These are phyloP conservation scores for Cryptosporidium sp. DNA, from an alignment of 169 alveolate genomes.

Conservation along the genomic window DNA sequence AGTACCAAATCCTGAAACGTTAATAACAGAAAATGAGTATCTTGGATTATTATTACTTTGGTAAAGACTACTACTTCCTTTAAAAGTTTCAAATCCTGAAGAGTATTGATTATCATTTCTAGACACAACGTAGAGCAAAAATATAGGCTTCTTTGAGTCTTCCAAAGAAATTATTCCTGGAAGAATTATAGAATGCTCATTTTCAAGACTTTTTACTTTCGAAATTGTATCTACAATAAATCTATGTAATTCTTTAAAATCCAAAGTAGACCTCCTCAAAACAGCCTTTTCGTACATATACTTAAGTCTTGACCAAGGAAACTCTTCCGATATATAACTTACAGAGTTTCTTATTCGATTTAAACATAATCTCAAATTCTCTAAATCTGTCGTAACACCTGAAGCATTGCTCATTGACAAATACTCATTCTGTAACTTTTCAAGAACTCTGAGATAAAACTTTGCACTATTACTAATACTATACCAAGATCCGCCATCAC, in stretches of 20 bases:
- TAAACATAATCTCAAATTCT: conserved; percentile 23
- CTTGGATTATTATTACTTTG: too few relatives aligned
- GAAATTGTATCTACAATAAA: conserved; percentile 31
- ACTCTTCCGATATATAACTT: conserved; percentile 58
- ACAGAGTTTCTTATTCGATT: conserved; percentile 32
- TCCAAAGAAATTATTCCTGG: conserved; percentile 52
- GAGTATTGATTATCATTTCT: conserved; percentile 2
- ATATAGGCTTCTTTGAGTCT: conserved; percentile 26
- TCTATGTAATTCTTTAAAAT: conserved; percentile 43
- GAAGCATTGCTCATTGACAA: background rate
- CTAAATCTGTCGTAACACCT: background rate
- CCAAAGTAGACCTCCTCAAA: conserved; percentile 36
- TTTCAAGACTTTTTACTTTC: conserved; percentile 20
- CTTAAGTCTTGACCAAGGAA: conserved; percentile 65
- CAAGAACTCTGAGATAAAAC: conserved; percentile 36
- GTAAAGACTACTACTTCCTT: background rate
- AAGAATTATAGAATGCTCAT: conserved; percentile 13
- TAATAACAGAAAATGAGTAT: conserved; percentile 76
- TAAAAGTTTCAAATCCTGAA: background rate
- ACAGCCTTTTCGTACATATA: conserved; percentile 42
- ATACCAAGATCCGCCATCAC: conserved; percentile 64
- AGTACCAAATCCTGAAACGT: conserved; percentile 80
- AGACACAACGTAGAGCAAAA: conserved; percentile 46
- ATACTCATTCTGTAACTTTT: conserved; percentile 24
- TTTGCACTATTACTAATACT: conserved; percentile 51